Conservation (phyloP, 257 asterid species). For the Solanum virginianum region DNA sequence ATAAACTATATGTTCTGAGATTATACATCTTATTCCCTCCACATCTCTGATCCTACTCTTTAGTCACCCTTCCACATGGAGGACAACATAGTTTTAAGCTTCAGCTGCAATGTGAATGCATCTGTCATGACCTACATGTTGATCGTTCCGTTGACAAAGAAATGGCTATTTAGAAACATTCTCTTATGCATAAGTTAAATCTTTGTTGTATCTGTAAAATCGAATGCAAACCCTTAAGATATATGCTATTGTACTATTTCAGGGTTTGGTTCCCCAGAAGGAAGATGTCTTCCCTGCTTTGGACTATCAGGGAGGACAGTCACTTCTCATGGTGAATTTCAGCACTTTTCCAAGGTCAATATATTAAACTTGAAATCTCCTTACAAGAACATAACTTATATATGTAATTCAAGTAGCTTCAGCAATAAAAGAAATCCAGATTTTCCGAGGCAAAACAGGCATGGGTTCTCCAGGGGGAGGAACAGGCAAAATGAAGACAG, state of each 20-base stretch:
- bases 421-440: conserved; percentile 60
- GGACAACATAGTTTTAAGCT: not conserved
- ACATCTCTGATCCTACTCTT: not conserved
- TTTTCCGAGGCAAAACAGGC: conserved; percentile 57
- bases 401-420: conserved; percentile 50
- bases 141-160: not conserved
- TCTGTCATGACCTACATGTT: not conserved
- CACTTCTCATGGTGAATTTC: conserved; percentile 24
- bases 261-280: conserved; percentile 63
- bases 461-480: conserved; percentile 53
- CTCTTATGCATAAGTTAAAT: not conserved
- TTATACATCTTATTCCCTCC: not conserved
- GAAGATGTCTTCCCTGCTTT: conserved; percentile 38
- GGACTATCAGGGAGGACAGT: conserved; percentile 53
- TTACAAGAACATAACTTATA: conserved; percentile 23
- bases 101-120: not conserved
- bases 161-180: not conserved
- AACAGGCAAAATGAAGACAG: conserved; percentile 51
- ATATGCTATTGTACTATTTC: conserved; percentile 7
- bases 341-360: conserved; percentile 24
- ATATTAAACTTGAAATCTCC: conserved; percentile 22
- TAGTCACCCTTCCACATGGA: not conserved
- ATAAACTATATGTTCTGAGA: not conserved
- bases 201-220: not conserved
- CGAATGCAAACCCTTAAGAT: not conserved